Evolutionary conservation across 192 early-diverging fungal species (phyloP).

Genomic region (Coemansia sp.): DNA sequence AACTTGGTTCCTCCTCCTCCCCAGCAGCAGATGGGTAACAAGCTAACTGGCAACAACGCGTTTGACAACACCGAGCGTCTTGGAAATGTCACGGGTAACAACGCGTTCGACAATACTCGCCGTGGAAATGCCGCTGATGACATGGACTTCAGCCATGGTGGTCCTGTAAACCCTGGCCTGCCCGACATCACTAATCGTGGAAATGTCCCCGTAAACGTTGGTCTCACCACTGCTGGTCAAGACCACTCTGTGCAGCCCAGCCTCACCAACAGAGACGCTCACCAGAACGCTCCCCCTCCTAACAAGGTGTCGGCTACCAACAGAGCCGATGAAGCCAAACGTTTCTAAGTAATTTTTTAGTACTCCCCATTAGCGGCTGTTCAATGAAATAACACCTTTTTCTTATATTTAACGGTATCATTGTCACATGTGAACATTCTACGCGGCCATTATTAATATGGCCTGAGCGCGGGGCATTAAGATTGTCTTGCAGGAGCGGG

Average conservation of each 20-base stretch:
- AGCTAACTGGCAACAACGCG: background rate
- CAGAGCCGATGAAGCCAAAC: background rate
- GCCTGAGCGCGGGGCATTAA: constrained; percentile 12
- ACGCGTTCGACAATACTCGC: background rate
- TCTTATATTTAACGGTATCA: background rate
- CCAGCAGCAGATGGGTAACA: background rate
- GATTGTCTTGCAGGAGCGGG: constrained; percentile 5
- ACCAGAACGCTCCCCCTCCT: background rate
- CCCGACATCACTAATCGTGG: too few species aligned
- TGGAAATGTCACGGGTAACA: background rate
- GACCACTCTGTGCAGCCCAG: too few species aligned
- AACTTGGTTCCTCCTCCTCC: background rate
- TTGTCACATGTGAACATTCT: background rate
- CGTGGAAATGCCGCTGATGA: too few species aligned
- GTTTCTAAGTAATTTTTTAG: background rate
- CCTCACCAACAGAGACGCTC: background rate
- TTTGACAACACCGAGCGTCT: constrained; percentile 1
- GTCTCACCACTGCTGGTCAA: too few species aligned
- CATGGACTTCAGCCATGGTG: too few species aligned
- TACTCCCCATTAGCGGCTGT: background rate
- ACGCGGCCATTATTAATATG: background rate
- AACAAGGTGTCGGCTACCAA: background rate
- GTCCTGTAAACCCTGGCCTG: background rate
- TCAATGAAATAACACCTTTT: background rate
- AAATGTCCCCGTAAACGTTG: too few species aligned